Base-by-base conservation (phyloP, 352 stramenopile genomes). In the Phytophthora multivora region DNA sequence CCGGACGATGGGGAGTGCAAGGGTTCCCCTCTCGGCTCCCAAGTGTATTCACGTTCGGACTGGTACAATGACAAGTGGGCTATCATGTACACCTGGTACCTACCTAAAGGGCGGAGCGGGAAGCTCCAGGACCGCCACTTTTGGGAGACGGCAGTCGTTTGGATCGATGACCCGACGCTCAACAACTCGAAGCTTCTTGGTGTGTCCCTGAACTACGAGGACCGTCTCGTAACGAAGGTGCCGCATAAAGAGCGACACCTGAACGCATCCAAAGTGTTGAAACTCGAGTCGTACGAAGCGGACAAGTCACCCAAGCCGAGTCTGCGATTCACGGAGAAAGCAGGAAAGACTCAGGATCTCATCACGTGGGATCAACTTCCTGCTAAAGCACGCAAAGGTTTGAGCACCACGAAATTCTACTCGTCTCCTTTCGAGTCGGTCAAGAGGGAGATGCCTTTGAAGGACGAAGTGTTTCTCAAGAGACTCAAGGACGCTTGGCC, bases 101-200 rank as follows among this genome's bases (percentile, higher is more conserved):
- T 33, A 0, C 66, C 71, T 7, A 79, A 77, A 60, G 67, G 38
- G 25, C 46, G 18, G 33, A 28, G 8, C 12, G 36, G 21, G 4
- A n/a, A 3, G 30, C 23, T 31, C 31, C 40, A 43, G 13, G 23
- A 25, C 47, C 73, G 69, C 13, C 69, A 77, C 36, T 58, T 69
- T 25, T 81, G 73, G 73, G 61, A 77, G 48, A 59, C 64, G 31
- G 60, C 70, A n/a, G 57, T 81, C 4, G 69, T 81, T 5, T 76
- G 73, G 73, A 70, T 81, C 33, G 63, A 73, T 38, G 68, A 71
- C 33, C 61, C 66, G 18, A 38, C 53, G 7, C 26, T 23, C 7
- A 19, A 48, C 0, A 61, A 66, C 28, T 59, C 61, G 11, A 66
- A 38, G 10, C 47, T 71, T 35, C 25, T 64, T 3, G 61, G 6